Evolutionary conservation across 169 alveolate genomes (phyloP).

Genomic region (Cryptosporidium baileyi): DNA sequence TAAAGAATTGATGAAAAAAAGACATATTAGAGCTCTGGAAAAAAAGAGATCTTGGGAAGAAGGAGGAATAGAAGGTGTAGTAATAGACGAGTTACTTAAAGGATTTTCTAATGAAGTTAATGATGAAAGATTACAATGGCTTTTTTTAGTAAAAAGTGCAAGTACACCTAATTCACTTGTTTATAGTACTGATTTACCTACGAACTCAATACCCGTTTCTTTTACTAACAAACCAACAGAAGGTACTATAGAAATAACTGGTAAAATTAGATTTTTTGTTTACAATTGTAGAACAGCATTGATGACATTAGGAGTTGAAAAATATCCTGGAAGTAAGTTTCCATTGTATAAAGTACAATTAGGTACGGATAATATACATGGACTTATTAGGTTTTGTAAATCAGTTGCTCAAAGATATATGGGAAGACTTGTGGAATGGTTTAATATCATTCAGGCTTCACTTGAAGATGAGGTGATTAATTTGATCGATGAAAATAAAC

Average conservation of each 20-base stretch:
- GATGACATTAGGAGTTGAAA: constrained; percentile 61
- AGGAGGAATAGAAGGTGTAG: constrained; percentile 30
- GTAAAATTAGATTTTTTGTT: constrained; percentile 32
- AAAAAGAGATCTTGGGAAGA: constrained; percentile 62
- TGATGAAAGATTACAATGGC: constrained; percentile 68
- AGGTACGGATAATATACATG: constrained; percentile 45
- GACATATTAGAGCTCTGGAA: constrained; percentile 3
- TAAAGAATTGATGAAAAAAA: constrained; percentile 8
- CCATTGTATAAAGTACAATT: constrained; percentile 41
- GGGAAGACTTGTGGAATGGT: constrained; percentile 67
- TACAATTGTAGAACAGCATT: constrained; percentile 61
- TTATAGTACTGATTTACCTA: constrained; percentile 50
- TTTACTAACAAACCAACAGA: constrained; percentile 56
- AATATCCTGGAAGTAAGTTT: constrained; percentile 39
- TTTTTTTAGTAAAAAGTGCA: constrained; percentile 58
- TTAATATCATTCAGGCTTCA: constrained; percentile 58
- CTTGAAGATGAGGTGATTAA: constrained; percentile 49
- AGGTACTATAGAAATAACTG: constrained; percentile 20
- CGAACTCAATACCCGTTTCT: constrained; percentile 39
- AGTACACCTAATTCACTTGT: constrained; percentile 53
- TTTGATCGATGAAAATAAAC: constrained; percentile 11
- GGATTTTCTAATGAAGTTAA: constrained; percentile 48
- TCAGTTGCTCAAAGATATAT: constrained; percentile 58
- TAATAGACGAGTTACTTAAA: constrained; percentile 19
- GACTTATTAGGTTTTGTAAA: constrained; percentile 46